Evolutionary conservation across 805 yeast genomes (phyloP).

Genomic region (Lachancea waltii): DNA sequence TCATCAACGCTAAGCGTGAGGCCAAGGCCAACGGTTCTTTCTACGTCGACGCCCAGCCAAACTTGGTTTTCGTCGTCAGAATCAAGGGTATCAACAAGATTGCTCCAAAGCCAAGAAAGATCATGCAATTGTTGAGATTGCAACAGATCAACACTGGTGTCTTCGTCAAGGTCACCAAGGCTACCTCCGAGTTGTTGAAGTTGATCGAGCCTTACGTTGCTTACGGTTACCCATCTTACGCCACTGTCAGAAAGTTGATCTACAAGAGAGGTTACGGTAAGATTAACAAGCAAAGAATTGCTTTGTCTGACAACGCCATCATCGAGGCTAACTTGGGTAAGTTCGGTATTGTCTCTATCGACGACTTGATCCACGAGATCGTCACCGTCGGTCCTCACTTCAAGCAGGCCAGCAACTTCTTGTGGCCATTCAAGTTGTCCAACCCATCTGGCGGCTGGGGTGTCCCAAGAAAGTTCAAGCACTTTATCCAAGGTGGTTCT

Average conservation of each 20-base stretch:
- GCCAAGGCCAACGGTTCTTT: conserved; percentile 91
- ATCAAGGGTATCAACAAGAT: conserved; percentile 99
- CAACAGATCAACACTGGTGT: conserved; percentile 93
- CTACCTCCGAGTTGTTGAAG: conserved; percentile 85
- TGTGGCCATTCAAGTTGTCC: conserved; percentile 96
- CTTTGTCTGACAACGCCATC: conserved; percentile 81
- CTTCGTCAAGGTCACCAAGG: conserved; percentile 91
- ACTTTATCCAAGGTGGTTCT: conserved; percentile 97
- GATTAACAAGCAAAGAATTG: conserved; percentile 91
- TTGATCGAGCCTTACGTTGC: conserved; percentile 95
- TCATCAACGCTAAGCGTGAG: conserved; percentile 80
- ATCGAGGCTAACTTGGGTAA: conserved; percentile 84
- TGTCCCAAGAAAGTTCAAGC: conserved; percentile 92
- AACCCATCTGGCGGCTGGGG: conserved; percentile 98
- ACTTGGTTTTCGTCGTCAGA: conserved; percentile 93
- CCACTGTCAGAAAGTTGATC: conserved; percentile 85
- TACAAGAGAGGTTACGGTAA: conserved; percentile 99
- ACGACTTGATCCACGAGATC: conserved; percentile 94
- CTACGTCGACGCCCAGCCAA: conserved; percentile 92
- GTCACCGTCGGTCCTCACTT: conserved; percentile 96
- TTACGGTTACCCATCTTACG: conserved; percentile 93
- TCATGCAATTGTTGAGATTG: conserved; percentile 87
- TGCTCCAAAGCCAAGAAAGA: conserved; percentile 99
- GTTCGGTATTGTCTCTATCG: conserved; percentile 87
- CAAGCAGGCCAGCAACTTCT: conserved; percentile 97